Evolutionary conservation across 2,329 filamentous ascomycete genomes (phyloP).

Genomic region (Epichloe gansuensis): DNA sequence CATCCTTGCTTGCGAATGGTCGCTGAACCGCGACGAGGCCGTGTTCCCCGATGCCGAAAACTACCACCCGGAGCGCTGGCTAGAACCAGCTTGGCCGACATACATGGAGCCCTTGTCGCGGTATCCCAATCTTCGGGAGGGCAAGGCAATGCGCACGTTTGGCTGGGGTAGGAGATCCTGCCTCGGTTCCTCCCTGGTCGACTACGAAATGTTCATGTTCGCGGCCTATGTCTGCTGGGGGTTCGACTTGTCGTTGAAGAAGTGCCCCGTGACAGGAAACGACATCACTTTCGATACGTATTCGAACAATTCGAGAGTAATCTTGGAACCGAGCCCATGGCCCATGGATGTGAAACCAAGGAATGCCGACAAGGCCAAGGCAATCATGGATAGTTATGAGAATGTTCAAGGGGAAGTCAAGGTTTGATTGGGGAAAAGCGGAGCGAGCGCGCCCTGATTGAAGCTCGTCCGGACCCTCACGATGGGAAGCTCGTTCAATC

Average conservation of each 20-base stretch:
- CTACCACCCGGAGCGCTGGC: constrained; percentile 49
- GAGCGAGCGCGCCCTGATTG: no score
- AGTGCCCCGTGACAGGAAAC: constrained; percentile 29
- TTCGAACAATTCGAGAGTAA: constrained; percentile 38
- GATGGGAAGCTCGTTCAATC: no score
- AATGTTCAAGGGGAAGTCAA: neutral
- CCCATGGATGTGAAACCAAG: constrained; percentile 31
- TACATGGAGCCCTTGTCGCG: constrained; percentile 51
- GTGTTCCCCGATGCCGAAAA: constrained; percentile 11
- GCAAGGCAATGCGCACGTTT: constrained; percentile 47
- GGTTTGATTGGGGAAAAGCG: neutral
- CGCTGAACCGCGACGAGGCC: constrained; percentile 33
- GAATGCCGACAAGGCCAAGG: constrained; percentile 21
- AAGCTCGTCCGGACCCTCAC: no score
- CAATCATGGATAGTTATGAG: constrained; percentile 25
- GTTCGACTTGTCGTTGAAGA: constrained; percentile 25
- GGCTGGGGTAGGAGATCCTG: constrained; percentile 27
- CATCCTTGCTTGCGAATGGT: constrained; percentile 32
- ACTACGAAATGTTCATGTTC: constrained; percentile 43
- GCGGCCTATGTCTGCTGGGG: constrained; percentile 37
- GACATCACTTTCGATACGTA: constrained; percentile 32
- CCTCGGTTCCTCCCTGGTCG: constrained; percentile 14
- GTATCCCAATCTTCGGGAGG: constrained; percentile 49
- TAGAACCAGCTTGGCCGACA: constrained; percentile 49
- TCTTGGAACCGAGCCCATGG: constrained; percentile 36